Percentiles rank a stretch among this genome's conserved stretches.
These are phyloP conservation scores for Herpetospermum pedunculosum DNA, from an alignment of 306 rosid genomes.

Conservation along the genomic window DNA sequence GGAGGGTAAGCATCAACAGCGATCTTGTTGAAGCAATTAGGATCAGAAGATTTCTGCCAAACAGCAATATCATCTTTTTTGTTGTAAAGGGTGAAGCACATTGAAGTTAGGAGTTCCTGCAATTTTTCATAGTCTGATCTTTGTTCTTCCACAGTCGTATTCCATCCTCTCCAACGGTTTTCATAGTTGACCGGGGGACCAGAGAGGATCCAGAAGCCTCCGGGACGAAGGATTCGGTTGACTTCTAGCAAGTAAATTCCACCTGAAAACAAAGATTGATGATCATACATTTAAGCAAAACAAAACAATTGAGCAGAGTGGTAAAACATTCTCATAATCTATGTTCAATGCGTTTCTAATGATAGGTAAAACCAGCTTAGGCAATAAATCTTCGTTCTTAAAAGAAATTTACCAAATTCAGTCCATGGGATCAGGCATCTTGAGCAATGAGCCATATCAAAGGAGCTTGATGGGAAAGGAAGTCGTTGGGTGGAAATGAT, in stretches of 20 bases:
- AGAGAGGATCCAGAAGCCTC: slow-evolving; percentile 93
- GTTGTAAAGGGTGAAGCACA: slow-evolving; percentile 84
- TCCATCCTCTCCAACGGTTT: slow-evolving; percentile 89
- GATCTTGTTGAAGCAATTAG: slow-evolving; percentile 53
- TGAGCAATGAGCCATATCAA: slow-evolving; percentile 99
- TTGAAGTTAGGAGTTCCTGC: slow-evolving; percentile 57
- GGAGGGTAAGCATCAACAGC: slow-evolving; percentile 58
- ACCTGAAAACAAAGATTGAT: slow-evolving; percentile 32
- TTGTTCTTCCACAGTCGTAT: slow-evolving; percentile 82
- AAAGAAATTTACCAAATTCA: slow-evolving; percentile 62
- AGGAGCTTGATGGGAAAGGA: slow-evolving; percentile 89
- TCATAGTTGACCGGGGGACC: slow-evolving; percentile 96
- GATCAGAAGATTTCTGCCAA: slow-evolving; percentile 74
- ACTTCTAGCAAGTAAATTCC: slow-evolving; percentile 84
- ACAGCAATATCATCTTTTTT: slow-evolving; percentile 89
- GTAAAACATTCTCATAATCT: neutral
- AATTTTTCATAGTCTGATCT: slow-evolving; percentile 68
- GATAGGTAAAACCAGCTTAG: neutral
- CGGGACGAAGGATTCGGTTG: slow-evolving; percentile 90
- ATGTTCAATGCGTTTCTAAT: neutral
- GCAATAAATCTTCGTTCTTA: neutral
- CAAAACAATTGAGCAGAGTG: neutral
- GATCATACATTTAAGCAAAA: neutral
- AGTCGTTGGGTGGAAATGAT: slow-evolving; percentile 94
- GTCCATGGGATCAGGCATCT: slow-evolving; percentile 99